Conservation (phyloP, 2,329 filamentous ascomycete genomes). For the Fusarium robinianum region DNA sequence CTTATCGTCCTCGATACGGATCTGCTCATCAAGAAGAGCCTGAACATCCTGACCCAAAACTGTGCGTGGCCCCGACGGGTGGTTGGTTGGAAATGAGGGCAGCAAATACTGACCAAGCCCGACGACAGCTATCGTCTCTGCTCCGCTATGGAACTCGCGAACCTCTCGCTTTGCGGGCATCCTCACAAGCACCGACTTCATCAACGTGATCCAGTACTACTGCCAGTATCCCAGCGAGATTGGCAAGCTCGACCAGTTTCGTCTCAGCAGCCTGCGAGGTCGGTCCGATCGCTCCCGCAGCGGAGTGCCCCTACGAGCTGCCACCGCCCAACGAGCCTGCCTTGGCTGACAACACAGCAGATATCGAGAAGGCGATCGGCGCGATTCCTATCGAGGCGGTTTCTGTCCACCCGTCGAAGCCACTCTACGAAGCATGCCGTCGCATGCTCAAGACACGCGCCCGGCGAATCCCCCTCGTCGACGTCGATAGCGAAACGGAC, state of each 20-base stretch:
- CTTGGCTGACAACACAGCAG: constrained; percentile 51
- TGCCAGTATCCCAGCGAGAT: constrained; percentile 94
- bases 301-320: background rate
- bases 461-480: constrained; percentile 89
- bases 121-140: constrained; percentile 85
- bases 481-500: constrained; percentile 91
- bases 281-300: constrained; percentile 24
- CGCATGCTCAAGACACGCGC: constrained; percentile 94
- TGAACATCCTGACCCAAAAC: constrained; percentile 95
- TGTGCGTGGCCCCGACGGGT: constrained; percentile 65
- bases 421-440: constrained; percentile 92
- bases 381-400: constrained; percentile 91
- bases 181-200: constrained; percentile 94
- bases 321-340: constrained; percentile 1
- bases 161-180: constrained; percentile 92
- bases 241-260: constrained; percentile 89
- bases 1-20: constrained; percentile 95
- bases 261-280: constrained; percentile 90
- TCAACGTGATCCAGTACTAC: constrained; percentile 99
- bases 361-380: constrained; percentile 93
- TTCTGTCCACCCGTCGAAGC: constrained; percentile 88
- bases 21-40: constrained; percentile 93
- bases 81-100: constrained; percentile 2
- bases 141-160: constrained; percentile 94
- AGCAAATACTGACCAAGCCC: constrained; percentile 23